A percentile compares a stretch with the other conserved stretches of the same genome.
phyloP scores from a whole-genome alignment of 1,139 yeast genomes.

The Hansenula sp. region DNA sequence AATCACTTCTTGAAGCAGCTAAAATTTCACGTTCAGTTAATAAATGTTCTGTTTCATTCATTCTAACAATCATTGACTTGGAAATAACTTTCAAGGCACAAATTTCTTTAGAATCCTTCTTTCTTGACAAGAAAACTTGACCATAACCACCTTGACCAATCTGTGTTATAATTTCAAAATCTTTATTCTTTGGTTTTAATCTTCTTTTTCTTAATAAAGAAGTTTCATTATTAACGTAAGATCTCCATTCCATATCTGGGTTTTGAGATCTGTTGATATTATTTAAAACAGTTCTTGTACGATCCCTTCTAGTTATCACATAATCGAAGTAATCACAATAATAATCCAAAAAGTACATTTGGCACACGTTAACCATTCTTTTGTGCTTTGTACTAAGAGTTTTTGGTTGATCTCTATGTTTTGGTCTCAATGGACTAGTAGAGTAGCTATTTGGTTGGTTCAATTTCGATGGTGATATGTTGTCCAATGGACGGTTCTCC shows the following conservation, averaged over 20 bases:
- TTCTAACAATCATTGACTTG: slow-evolving; percentile 77
- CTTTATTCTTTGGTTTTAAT: slow-evolving; percentile 88
- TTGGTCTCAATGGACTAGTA: slow-evolving; percentile 10
- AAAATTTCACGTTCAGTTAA: slow-evolving; percentile 94
- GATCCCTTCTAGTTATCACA: slow-evolving; percentile 79
- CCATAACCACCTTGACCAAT: slow-evolving; percentile 99
- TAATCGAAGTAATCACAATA: slow-evolving; percentile 96
- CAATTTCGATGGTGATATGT: slow-evolving; percentile 21
- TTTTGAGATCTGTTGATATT: slow-evolving; percentile 37
- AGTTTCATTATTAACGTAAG: slow-evolving; percentile 80
- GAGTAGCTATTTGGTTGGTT: slow-evolving; percentile 9
- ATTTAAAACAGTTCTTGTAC: slow-evolving; percentile 62
- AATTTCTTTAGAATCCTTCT: slow-evolving; percentile 90
- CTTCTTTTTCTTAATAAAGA: slow-evolving; percentile 84
- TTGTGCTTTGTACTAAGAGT: slow-evolving; percentile 49
- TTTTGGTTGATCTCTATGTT: slow-evolving; percentile 5
- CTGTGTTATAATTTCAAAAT: slow-evolving; percentile 93
- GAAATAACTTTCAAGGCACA: slow-evolving; percentile 93
- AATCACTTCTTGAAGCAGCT: slow-evolving; percentile 90
- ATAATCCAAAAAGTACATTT: slow-evolving; percentile 83
- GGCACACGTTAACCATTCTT: slow-evolving; percentile 78
- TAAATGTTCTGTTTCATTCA: slow-evolving; percentile 95
- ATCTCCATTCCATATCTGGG: slow-evolving; percentile 69
- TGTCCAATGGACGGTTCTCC: slow-evolving; percentile 30
- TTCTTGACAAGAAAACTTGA: slow-evolving; percentile 90